phyloP scores from a whole-genome alignment of 176 grass and related monocot genomes.

The Sorghum bicolor region Sorghum_bicolor_NCBIv3 NC_012875.2:55328501-55329000 shows the following conservation, averaged over 20 bases:
- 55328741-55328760: constrained; percentile 77
- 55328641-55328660: constrained; percentile 42
- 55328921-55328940: constrained; percentile 87
- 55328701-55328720: constrained; percentile 74
- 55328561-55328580: constrained; percentile 74
- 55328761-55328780: constrained; percentile 86
- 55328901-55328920: constrained; percentile 62
- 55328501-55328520: constrained; percentile 69
- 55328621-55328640: constrained; percentile 47
- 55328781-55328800: constrained; percentile 86
- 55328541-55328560: constrained; percentile 70
- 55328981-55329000: constrained; percentile 83
- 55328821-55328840: constrained; percentile 77
- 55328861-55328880: constrained; percentile 13
- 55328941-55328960: constrained; percentile 62
- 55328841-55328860: constrained; percentile 47
- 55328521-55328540: constrained; percentile 40
- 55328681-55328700: constrained; percentile 98
- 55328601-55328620: constrained; percentile 87
- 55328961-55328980: constrained; percentile 80
- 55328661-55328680: constrained; percentile 57
- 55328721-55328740: constrained; percentile 74
- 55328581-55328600: constrained; percentile 56
- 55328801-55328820: constrained; percentile 93
- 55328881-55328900: constrained; percentile 43